phyloP scores from a whole-genome alignment of 1,139 yeast species.

The Yarrowia galli region DNA sequence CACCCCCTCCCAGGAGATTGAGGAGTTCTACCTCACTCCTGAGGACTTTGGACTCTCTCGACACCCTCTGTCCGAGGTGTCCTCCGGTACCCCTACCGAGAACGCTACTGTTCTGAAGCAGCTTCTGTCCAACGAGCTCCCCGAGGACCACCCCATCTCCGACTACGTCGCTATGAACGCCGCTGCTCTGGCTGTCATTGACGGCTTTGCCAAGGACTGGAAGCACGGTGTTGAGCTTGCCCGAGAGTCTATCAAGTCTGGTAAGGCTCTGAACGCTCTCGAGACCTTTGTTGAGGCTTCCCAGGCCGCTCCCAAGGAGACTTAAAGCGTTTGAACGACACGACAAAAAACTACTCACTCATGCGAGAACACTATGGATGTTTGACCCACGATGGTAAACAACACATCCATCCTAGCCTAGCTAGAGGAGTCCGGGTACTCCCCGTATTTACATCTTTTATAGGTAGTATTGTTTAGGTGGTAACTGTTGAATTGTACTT shows the following conservation, averaged over 20 bases:
- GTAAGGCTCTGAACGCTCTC: constrained; percentile 69
- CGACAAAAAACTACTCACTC: not conserved
- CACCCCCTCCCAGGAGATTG: constrained; percentile 52
- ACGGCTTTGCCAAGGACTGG: constrained; percentile 74
- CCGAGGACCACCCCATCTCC: constrained; percentile 66
- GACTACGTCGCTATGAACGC: constrained; percentile 89
- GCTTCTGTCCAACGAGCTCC: constrained; percentile 63
- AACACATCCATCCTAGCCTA: constrained; percentile 23
- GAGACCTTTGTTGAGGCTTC: constrained; percentile 60
- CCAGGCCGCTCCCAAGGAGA: constrained; percentile 36
- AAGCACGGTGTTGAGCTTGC: constrained; percentile 80
- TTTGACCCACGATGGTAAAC: constrained; percentile 15
- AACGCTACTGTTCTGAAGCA: constrained; percentile 72
- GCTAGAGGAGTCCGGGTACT: constrained; percentile 38
- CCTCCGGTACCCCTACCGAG: constrained; percentile 85
- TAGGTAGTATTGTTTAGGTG: constrained; percentile 36
- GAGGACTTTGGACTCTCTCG: constrained; percentile 80
- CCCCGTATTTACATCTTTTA: constrained; percentile 25
- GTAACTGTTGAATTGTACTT: not conserved
- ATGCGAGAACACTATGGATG: constrained; percentile 19
- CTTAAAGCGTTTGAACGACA: not conserved
- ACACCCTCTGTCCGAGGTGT: constrained; percentile 70
- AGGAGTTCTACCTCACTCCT: constrained; percentile 53
- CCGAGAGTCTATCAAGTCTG: constrained; percentile 67
- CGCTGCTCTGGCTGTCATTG: constrained; percentile 82